Evolutionary conservation across 805 yeast species (phyloP).

Genomic region (Wickerhamiella qilinensis): DNA sequence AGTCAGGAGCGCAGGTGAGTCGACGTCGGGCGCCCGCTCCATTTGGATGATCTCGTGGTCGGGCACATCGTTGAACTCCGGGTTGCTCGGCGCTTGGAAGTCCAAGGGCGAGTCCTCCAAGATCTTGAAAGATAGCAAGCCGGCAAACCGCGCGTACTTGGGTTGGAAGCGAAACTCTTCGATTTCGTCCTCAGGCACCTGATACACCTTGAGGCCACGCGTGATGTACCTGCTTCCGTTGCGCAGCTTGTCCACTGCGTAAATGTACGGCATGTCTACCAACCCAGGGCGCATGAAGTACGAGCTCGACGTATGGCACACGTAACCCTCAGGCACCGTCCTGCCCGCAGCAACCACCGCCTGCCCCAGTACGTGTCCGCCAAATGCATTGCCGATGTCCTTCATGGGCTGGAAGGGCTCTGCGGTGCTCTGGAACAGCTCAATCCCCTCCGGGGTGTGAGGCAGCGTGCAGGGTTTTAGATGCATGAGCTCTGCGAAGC

Average conservation of each 20-base stretch:
- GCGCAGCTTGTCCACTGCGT: constrained; percentile 15
- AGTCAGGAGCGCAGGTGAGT: constrained; percentile 3
- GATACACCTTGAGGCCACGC: constrained; percentile 17
- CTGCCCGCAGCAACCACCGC: constrained; percentile 13
- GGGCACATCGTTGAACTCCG: constrained; percentile 3
- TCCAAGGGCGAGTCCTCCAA: constrained; percentile 7
- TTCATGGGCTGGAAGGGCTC: constrained; percentile 15
- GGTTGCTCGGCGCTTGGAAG: constrained; percentile 8
- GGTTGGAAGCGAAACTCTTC: constrained; percentile 10
- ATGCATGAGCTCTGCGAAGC: constrained; percentile 7
- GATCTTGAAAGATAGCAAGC: constrained; percentile 10
- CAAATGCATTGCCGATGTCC: constrained; percentile 16
- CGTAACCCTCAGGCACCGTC: constrained; percentile 11
- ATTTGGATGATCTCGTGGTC: constrained; percentile 8
- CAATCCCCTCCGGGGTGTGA: background rate
- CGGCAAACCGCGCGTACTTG: constrained; percentile 10
- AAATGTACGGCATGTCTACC: constrained; percentile 16
- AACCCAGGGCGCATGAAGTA: constrained; percentile 18
- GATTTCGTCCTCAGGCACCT: constrained; percentile 11
- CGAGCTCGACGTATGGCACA: constrained; percentile 16
- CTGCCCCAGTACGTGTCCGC: constrained; percentile 20
- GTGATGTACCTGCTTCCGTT: constrained; percentile 16
- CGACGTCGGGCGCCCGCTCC: constrained; percentile 18
- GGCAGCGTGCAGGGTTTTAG: constrained; percentile 1
- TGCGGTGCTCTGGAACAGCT: constrained; percentile 11